Conservation (phyloP, 208 protist species). For the Acanthamoeba healyi region DNA sequence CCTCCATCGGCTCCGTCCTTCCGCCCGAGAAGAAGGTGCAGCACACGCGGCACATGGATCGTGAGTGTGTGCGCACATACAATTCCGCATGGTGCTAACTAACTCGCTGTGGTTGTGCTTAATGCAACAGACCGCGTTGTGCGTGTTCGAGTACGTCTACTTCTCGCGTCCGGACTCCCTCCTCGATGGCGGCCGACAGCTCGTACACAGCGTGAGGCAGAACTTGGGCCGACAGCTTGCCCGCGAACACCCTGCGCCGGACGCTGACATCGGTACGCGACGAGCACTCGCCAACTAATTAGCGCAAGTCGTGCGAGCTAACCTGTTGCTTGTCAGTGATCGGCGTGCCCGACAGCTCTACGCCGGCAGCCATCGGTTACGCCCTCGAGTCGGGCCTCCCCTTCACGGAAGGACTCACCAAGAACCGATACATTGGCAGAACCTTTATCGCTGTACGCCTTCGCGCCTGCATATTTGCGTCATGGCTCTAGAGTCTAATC, state of each 20-base stretch:
- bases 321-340: too few species aligned
- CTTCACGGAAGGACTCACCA: constrained; percentile 81
- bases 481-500: too few species aligned
- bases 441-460: constrained; percentile 80
- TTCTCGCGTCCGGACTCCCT: constrained; percentile 90
- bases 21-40: constrained; percentile 10
- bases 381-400: constrained; percentile 74
- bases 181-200: constrained; percentile 81
- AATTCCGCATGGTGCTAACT: too few species aligned
- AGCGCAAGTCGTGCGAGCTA: too few species aligned
- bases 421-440: constrained; percentile 83
- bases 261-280: constrained; percentile 44
- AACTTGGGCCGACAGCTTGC: constrained; percentile 78
- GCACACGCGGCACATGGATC: not conserved
- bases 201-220: constrained; percentile 82
- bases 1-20: not conserved
- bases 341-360: constrained; percentile 77
- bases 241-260: constrained; percentile 61
- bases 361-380: constrained; percentile 81
- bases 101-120: too few species aligned
- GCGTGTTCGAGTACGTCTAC: constrained; percentile 92
- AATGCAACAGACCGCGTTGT: constrained; percentile 75
- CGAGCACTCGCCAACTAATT: not conserved
- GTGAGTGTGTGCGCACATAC: not conserved
- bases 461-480: too few species aligned